Percentiles rank a stretch among this genome's conserved stretches.
phyloP scores from a whole-genome alignment of 2,329 filamentous ascomycete genomes.

The Aspergillus piperis region DNA sequence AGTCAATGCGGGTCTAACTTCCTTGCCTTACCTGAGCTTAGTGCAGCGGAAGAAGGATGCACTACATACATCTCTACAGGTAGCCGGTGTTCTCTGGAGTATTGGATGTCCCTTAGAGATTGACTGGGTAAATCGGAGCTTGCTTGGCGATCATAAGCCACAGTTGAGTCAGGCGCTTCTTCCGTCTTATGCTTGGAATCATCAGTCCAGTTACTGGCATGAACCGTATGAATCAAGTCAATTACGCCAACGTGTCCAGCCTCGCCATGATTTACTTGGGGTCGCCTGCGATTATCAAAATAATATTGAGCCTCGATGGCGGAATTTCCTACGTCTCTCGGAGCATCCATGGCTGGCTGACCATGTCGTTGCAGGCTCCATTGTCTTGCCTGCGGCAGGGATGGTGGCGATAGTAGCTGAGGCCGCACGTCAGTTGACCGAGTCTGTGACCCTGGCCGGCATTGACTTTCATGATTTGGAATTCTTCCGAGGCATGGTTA shows the following conservation, averaged over 20 bases:
- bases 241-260: conserved; percentile 21
- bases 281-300: conserved; percentile 21
- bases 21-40: conserved; percentile 14
- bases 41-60: conserved; percentile 17
- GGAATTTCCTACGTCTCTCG: conserved; percentile 44
- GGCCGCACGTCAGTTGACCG: conserved; percentile 20
- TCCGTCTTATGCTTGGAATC: conserved; percentile 44
- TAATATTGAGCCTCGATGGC: conserved; percentile 41
- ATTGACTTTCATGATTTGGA: background rate
- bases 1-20: no score
- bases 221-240: conserved; percentile 28
- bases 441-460: background rate
- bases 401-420: conserved; percentile 27
- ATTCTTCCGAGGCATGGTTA: conserved; percentile 21
- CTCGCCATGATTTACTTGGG: conserved; percentile 27
- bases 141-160: no score
- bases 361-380: conserved; percentile 36
- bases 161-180: background rate
- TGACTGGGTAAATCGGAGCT: no score
- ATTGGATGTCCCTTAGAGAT: conserved; percentile 8
- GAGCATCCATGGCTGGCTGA: conserved; percentile 49
- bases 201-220: conserved; percentile 41
- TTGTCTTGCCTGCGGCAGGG: conserved; percentile 29
- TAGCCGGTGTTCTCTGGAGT: conserved; percentile 20
- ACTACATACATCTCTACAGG: conserved; percentile 13